Conservation (phyloP, 1,139 yeast species). For the Taphrina populina region DNA sequence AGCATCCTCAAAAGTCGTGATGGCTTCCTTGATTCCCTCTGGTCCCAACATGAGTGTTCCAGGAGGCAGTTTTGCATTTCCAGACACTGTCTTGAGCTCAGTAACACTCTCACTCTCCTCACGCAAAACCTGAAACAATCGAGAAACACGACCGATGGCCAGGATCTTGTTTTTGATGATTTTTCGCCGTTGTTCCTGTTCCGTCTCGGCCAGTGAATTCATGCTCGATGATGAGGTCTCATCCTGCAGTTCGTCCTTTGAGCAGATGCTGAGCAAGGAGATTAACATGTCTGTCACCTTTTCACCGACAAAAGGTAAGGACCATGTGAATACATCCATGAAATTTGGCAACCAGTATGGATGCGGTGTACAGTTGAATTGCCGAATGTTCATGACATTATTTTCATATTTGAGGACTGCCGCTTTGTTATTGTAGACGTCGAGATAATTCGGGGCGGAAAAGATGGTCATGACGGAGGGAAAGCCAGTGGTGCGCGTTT, state of each 20-base stretch:
- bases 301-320: conserved; percentile 95
- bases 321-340: conserved; percentile 98
- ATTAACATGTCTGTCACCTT: conserved; percentile 91
- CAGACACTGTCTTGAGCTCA: conserved; percentile 68
- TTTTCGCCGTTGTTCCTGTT: conserved; percentile 51
- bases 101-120: conserved; percentile 88
- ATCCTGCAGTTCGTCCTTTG: conserved; percentile 89
- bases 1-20: conserved; percentile 80
- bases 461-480: conserved; percentile 89
- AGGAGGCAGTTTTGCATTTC: conserved; percentile 68
- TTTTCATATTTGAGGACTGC: conserved; percentile 89
- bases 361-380: conserved; percentile 84
- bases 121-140: conserved; percentile 87
- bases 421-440: conserved; percentile 90
- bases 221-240: conserved; percentile 46
- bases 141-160: conserved; percentile 90
- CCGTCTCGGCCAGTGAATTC: conserved; percentile 37
- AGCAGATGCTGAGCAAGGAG: conserved; percentile 85
- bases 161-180: conserved; percentile 83
- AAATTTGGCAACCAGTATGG: conserved; percentile 97
- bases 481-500: conserved; percentile 84
- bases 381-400: conserved; percentile 85
- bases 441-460: conserved; percentile 94
- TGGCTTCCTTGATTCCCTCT: conserved; percentile 64
- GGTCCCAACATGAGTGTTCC: conserved; percentile 83